Conservation (phyloP, 495 filamentous ascomycete species). For the Neurospora sp. region DNA sequence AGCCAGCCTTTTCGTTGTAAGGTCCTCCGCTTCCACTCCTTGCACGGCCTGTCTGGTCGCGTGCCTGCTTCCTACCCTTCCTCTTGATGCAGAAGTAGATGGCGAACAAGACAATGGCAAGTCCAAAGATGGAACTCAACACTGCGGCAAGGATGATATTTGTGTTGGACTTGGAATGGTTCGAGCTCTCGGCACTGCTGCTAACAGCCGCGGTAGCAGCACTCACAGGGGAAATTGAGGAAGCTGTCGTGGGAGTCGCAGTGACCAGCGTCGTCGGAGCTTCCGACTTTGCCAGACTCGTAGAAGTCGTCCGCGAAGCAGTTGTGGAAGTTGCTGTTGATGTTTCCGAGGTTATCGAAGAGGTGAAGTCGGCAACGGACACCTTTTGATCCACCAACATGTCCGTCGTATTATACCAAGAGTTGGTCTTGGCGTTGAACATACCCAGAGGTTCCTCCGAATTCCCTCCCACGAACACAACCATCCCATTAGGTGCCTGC, state of each 20-base stretch:
- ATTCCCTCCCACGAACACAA: slow-evolving; percentile 71
- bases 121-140: slow-evolving; percentile 66
- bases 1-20: slow-evolving; percentile 38
- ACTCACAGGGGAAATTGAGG: neutral
- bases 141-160: slow-evolving; percentile 63
- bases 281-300: slow-evolving; percentile 18
- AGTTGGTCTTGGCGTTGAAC: slow-evolving; percentile 69
- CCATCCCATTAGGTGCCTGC: slow-evolving; percentile 45
- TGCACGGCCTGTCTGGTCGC: slow-evolving; percentile 35
- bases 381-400: slow-evolving; percentile 44
- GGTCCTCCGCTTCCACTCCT: slow-evolving; percentile 41
- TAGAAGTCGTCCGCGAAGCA: slow-evolving; percentile 2
- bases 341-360: slow-evolving; percentile 27
- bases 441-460: slow-evolving; percentile 56
- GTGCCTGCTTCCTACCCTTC: slow-evolving; percentile 37
- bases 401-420: slow-evolving; percentile 67
- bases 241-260: slow-evolving; percentile 5
- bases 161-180: neutral
- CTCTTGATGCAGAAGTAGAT: slow-evolving; percentile 60
- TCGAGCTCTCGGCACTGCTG: slow-evolving; percentile 7
- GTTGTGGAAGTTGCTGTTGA: slow-evolving; percentile 31
- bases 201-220: slow-evolving; percentile 5
- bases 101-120: slow-evolving; percentile 56
- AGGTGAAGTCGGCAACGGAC: slow-evolving; percentile 23
- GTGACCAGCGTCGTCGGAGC: slow-evolving; percentile 28